These are phyloP conservation scores for Adansonia digitata DNA, from an alignment of 345 rosid genomes.

Conservation along the genomic window DNA sequence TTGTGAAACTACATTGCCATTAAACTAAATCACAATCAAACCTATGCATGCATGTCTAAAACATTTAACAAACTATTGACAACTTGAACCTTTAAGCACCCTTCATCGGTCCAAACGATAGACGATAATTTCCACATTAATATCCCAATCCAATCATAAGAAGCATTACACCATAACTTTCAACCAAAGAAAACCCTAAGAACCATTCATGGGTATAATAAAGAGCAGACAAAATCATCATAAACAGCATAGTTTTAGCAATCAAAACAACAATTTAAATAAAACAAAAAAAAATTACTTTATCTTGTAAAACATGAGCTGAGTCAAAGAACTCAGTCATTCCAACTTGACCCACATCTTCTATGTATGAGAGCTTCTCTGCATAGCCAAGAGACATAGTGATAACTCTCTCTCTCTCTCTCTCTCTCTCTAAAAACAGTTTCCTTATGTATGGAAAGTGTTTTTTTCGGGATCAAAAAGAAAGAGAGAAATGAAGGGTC, in stretches of 20 bases:
- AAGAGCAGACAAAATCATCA: not conserved
- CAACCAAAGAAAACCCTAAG: conserved; percentile 11
- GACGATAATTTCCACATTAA: not conserved
- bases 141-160: not conserved
- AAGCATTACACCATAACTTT: not conserved
- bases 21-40: conserved; percentile 11
- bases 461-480: conserved; percentile 9
- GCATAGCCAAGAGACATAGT: conserved; percentile 97
- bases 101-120: not conserved
- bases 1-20: conserved; percentile 2
- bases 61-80: not conserved
- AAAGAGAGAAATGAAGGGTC: conserved; percentile 3
- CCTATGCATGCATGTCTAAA: not conserved
- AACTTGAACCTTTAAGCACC: not conserved
- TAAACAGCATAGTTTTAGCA: not conserved
- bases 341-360: conserved; percentile 97
- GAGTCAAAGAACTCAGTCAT: conserved; percentile 91
- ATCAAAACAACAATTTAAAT: not conserved
- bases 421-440: not conserved
- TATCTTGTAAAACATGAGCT: conserved; percentile 62
- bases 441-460: not conserved
- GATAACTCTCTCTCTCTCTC: conserved; percentile 5
- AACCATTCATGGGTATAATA: not conserved
- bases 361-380: conserved; percentile 96
- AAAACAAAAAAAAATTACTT: conserved; percentile 13